Conservation (phyloP, 495 filamentous ascomycete species). For the Durotheca rogersii region DNA sequence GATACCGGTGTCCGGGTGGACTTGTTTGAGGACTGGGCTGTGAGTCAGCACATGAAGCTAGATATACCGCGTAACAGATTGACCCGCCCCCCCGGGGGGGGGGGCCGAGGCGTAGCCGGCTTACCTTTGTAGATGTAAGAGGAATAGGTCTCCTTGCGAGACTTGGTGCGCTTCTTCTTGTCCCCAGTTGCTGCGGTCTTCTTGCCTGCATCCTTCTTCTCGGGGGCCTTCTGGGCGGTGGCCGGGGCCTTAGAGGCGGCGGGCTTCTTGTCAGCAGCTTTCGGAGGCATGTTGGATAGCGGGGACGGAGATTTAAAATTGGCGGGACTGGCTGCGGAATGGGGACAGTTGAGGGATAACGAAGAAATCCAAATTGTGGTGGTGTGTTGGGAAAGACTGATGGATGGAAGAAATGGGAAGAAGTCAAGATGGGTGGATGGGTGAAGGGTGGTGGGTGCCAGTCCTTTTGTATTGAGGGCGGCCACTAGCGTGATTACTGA, state of each 20-base stretch:
- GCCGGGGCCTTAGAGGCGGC: constrained; percentile 97
- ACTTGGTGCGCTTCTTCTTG: constrained; percentile 99
- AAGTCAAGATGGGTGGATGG: constrained; percentile 48
- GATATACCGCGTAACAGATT: no score
- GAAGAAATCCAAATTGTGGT: constrained; percentile 20
- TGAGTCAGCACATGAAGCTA: constrained; percentile 16
- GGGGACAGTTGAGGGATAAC: constrained; percentile 16
- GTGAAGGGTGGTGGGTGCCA: constrained; percentile 48
- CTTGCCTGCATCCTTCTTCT: constrained; percentile 99
- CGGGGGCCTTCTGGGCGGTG: constrained; percentile 66
- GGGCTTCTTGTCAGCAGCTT: constrained; percentile 97
- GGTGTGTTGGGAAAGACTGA: constrained; percentile 35
- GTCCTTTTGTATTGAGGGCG: constrained; percentile 55
- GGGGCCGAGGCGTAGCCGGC: constrained; percentile 35
- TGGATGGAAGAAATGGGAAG: constrained; percentile 44
- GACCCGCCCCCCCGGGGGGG: no score
- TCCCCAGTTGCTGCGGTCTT: constrained; percentile 95
- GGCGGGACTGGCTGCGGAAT: no score
- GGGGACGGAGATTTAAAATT: neutral
- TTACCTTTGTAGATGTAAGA: constrained; percentile 99
- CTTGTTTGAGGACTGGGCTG: constrained; percentile 91
- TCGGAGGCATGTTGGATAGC: constrained; percentile 80
- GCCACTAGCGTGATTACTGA: constrained; percentile 49
- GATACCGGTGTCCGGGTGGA: constrained; percentile 99
- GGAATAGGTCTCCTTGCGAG: constrained; percentile 99